Conservation (phyloP, 1,284 basidiomycete genomes). For the Cryptococcus depauperatus region DNA sequence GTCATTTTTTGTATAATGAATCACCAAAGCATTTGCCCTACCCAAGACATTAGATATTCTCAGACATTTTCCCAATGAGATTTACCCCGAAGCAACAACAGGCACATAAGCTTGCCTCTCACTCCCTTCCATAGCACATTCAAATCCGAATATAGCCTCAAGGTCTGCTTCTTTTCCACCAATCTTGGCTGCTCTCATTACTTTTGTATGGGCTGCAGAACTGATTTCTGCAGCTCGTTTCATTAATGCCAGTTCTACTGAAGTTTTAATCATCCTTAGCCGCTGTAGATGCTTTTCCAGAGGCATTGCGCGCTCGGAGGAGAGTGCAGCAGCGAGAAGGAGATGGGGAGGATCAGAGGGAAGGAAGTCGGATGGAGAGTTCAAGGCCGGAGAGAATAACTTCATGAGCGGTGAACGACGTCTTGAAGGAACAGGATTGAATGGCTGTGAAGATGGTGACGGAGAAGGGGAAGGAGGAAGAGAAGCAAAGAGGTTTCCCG, state of each 20-base stretch:
- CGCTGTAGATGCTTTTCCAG: conserved; percentile 43
- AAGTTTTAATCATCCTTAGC: conserved; percentile 45
- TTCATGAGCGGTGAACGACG: conserved; percentile 39
- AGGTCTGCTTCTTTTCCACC: conserved; percentile 65
- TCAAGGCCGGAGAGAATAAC: conserved; percentile 27
- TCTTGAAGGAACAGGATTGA: conserved; percentile 31
- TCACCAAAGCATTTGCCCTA: conserved; percentile 77
- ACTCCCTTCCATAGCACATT: conserved; percentile 67
- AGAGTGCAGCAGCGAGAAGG: conserved; percentile 38
- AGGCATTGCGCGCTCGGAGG: conserved; percentile 32
- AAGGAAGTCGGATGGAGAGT: conserved; percentile 19
- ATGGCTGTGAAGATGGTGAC: conserved; percentile 35
- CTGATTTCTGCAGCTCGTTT: conserved; percentile 46
- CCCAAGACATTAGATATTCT: conserved; percentile 1
- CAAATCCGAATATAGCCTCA: conserved; percentile 81
- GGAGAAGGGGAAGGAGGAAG: conserved; percentile 42
- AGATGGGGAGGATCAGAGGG: conserved; percentile 40
- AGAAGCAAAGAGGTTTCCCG: conserved; percentile 41
- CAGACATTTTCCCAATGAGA: conserved; percentile 4
- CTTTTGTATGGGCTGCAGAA: conserved; percentile 43
- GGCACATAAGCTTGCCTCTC: conserved; percentile 87
- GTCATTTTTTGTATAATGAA: conserved; percentile 88
- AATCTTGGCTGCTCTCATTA: conserved; percentile 68
- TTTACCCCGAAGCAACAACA: conserved; percentile 83
- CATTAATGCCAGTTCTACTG: conserved; percentile 46